Base-by-base conservation (phyloP, 2,329 filamentous ascomycete genomes). In the Pestalotiopsis sp. region DNA sequence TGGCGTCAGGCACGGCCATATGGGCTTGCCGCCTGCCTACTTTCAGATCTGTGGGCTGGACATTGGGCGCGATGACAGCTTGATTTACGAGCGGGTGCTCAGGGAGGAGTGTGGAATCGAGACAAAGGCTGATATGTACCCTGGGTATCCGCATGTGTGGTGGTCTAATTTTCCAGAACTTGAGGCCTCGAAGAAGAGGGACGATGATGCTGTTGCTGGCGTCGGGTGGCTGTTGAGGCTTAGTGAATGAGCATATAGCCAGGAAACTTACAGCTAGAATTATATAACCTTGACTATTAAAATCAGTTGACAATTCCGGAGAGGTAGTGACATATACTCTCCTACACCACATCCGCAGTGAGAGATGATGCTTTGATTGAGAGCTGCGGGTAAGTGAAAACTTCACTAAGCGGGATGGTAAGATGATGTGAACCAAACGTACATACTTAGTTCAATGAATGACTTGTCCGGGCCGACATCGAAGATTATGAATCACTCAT, bases 31-130 rank as follows among this genome's bases (percentile, higher is more conserved):
- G 6, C 65, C 65, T 4, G 66, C 66, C 6, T 67, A 67, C 60
- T 64, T 67, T 14, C 66, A 67, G 31, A 64, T 67, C 12, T 55
- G 59, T 13, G 66, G 66, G 2, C 27, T 67, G 45, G 66, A 67
- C 31, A 17, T 39, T 64, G 41, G 31, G 27, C 59, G 66, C 17
- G 66, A 67, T 59, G 66, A 67, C 12, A 64, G 60, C 55, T 49
- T 67, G n/a, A 64, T 67, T 31, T 67, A 64, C n/a, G 66, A 64
- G 60, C 39, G 60, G n/a, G 52, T 67, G 14, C 45, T 67, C 14
- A 49, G 58, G 36, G 57, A 67, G 23, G 65, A 67, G 25, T 45
- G 58, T 45, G 27, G 23, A n/a, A 25, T 67, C 12, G 7, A 27
- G 3, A 67, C 65, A 14, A 67, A 38, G 36, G 65, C 45, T 1